Base-by-base conservation (phyloP, 2,329 filamentous ascomycete species). In the Exserohilum turcica region DNA sequence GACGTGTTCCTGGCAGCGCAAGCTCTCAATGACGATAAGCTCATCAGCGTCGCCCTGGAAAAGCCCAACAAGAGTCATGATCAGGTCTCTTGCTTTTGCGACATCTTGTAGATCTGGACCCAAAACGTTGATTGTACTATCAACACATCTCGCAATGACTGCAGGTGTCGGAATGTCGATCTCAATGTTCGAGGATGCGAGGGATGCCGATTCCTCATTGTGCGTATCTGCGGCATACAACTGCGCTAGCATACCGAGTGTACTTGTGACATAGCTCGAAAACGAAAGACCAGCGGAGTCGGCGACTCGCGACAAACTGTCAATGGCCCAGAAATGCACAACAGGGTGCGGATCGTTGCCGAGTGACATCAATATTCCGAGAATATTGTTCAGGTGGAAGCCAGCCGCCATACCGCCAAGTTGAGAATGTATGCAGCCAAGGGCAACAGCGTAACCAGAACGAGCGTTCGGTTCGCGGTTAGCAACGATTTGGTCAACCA, bases 391-490 rank as follows among this genome's bases (percentile, higher is more conserved):
- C 44, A 99, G 82, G 72, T 99, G 94, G 65, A 94, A 92, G 3
- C 92, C 92, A 48, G 94, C 94, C 47, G 94, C 94, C 92, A 99
- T 97, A 51, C 94, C 93, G 52, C 94, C 95, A 29, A 99, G 90
- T 72, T 96, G 92, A 15, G 91, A 90, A 76, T 99, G 92, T 45
- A 99, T 97, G 51, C 89, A 90, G 7, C 94, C 94, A 27, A 99
- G 79, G 10, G 94, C 92, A 79, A 95, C 91, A 13, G 95, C 94
- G 75, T 93, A 99, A 9, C 94, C 94, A 38, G 95, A 92, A 71
- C 94, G 86, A 32, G 92, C 92, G 72, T 90, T 93, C 0, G 94
- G 94, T 72, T 99, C 94, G 48, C 93, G 84, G 73, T 99, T 97
- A 38, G 88, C 84, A 5, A 99, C 92, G 59, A 99, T 97, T 1